Evolutionary conservation across 108 stramenopile genomes (phyloP).

Genomic region (Aurantiochytrium sp.): DNA sequence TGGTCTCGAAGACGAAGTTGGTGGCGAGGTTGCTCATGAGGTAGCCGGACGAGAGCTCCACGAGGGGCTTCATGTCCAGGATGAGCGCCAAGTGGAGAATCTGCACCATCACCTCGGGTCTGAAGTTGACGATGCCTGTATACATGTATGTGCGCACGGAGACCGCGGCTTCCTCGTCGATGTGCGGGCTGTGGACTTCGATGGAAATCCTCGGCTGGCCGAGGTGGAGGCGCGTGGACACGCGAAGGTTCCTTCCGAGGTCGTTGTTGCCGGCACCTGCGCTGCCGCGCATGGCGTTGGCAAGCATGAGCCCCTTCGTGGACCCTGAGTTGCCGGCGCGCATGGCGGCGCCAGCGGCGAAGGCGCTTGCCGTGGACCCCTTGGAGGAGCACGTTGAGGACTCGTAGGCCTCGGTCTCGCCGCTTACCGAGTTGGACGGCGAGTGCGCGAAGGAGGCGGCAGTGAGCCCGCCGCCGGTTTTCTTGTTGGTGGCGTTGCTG

Average conservation of each 20-base stretch:
- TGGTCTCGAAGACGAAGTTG: background rate
- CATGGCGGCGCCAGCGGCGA: background rate
- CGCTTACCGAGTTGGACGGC: background rate
- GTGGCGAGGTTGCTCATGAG: background rate
- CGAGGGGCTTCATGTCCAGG: slow-evolving; percentile 8
- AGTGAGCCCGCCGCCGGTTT: too few relatives aligned
- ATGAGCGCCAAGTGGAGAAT: background rate
- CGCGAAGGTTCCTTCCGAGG: background rate
- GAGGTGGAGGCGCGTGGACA: background rate
- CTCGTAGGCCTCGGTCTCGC: slow-evolving; percentile 13
- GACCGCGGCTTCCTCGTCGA: background rate
- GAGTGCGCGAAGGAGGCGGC: background rate
- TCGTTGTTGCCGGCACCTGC: too few relatives aligned
- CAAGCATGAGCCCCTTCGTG: background rate
- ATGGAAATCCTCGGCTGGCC: background rate
- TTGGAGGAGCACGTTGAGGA: background rate
- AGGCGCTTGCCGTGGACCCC: background rate
- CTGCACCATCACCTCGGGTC: background rate
- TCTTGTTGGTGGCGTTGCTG: too few relatives aligned
- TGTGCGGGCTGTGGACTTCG: background rate
- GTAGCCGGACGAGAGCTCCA: background rate
- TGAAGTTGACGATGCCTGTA: background rate
- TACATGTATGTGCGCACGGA: slow-evolving; percentile 22
- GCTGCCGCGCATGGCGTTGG: background rate
- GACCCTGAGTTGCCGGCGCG: background rate